These are phyloP conservation scores for Macrophomina pseudophaseolina DNA, from an alignment of 2,329 filamentous ascomycete species.

Conservation along the genomic window DNA sequence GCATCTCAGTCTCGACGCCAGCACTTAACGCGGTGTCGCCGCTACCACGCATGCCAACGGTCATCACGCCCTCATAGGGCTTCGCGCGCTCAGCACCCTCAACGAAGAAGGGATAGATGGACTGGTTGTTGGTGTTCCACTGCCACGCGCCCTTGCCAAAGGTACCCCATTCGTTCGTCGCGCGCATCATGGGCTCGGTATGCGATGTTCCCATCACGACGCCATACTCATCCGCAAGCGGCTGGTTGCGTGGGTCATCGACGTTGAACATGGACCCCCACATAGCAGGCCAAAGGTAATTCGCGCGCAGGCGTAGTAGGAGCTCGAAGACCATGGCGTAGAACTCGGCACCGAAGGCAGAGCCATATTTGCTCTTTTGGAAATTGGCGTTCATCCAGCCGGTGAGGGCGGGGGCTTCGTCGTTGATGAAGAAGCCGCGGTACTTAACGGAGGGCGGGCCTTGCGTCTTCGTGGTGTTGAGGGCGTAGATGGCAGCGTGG, in stretches of 20 bases:
- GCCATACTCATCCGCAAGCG: constrained; percentile 73
- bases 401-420: constrained; percentile 70
- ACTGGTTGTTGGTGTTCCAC: constrained; percentile 71
- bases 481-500: constrained; percentile 60
- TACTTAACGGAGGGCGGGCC: constrained; percentile 68
- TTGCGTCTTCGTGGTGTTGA: constrained; percentile 61
- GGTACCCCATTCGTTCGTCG: constrained; percentile 57
- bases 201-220: constrained; percentile 76
- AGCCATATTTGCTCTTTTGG: constrained; percentile 41
- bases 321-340: constrained; percentile 74
- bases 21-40: constrained; percentile 68
- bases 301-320: constrained; percentile 70
- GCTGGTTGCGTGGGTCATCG: constrained; percentile 71
- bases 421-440: constrained; percentile 73
- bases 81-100: constrained; percentile 70
- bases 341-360: constrained; percentile 61
- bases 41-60: constrained; percentile 70
- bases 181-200: constrained; percentile 72
- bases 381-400: constrained; percentile 68
- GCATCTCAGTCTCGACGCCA: constrained; percentile 61
- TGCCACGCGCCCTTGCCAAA: constrained; percentile 67
- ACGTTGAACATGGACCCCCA: constrained; percentile 76
- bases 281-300: constrained; percentile 76
- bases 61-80: constrained; percentile 70
- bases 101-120: constrained; percentile 70